Percentiles rank a stretch among this genome's conserved stretches.
Conservation (phyloP, 106 monocot genomes). For the Dioscorea dumetorum region DNA sequence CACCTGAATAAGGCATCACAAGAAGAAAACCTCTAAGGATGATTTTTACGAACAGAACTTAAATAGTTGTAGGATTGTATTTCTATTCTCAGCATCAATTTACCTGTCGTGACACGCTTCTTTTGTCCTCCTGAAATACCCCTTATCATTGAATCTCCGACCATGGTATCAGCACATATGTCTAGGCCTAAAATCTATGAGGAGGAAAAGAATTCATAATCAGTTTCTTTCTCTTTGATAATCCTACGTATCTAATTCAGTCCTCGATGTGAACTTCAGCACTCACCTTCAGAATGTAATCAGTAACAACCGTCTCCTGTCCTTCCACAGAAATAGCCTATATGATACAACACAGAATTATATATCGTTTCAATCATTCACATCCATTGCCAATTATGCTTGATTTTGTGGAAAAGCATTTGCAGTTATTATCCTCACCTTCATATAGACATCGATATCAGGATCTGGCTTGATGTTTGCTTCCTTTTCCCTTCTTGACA, state of each 20-base stretch:
- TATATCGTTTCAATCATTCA: no score
- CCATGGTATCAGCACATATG: conserved; percentile 29
- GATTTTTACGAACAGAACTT: background rate
- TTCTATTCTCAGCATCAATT: no score
- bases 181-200: conserved; percentile 30
- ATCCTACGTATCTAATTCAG: background rate
- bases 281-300: conserved; percentile 24
- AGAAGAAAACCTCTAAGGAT: background rate
- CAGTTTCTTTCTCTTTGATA: background rate
- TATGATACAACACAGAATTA: background rate
- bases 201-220: background rate
- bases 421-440: conserved; percentile 9
- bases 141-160: conserved; percentile 24
- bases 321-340: conserved; percentile 12
- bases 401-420: background rate
- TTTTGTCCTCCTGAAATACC: conserved; percentile 30
- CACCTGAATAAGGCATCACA: conserved; percentile 21
- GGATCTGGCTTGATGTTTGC: conserved; percentile 42
- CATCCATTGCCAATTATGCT: no score
- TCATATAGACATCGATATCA: conserved; percentile 46
- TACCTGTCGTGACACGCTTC: conserved; percentile 32
- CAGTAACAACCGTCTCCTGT: conserved; percentile 19
- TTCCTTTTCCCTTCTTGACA: conserved; percentile 41
- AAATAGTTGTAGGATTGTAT: no score
- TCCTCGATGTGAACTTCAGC: background rate